Conservation (phyloP, 306 rosid genomes). For the Vicia villosa region DNA sequence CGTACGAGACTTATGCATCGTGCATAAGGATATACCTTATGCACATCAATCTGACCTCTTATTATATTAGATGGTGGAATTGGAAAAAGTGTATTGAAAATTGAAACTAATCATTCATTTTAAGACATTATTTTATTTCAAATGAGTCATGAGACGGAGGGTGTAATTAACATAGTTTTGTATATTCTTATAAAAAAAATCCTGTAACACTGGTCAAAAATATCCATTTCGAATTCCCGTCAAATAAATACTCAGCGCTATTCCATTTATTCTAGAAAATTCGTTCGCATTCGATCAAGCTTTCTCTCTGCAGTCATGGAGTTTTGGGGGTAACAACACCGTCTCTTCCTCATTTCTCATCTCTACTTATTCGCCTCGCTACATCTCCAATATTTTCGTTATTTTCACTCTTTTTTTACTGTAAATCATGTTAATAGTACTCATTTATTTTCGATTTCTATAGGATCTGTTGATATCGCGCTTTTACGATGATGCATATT, state of each 20-base stretch:
- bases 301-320: conserved; percentile 25
- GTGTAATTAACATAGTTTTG: too few relatives aligned
- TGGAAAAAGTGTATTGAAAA: too few relatives aligned
- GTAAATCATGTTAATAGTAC: neutral
- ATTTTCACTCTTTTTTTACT: neutral
- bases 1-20: too few relatives aligned
- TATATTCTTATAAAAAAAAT: too few relatives aligned
- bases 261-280: neutral
- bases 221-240: neutral
- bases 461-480: neutral
- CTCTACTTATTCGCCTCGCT: neutral
- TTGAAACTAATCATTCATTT: too few relatives aligned
- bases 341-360: neutral
- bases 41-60: too few relatives aligned
- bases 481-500: neutral
- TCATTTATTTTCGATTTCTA: neutral
- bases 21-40: too few relatives aligned
- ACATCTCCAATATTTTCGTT: neutral
- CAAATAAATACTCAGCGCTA: neutral
- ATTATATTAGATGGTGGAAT: too few relatives aligned
- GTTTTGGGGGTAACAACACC: conserved; percentile 35
- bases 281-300: neutral
- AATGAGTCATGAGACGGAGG: too few relatives aligned
- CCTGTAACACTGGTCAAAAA: neutral
- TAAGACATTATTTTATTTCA: too few relatives aligned